phyloP scores from a whole-genome alignment of 1,284 basidiomycete genomes.

The Cutaneotrichosporon arboriforme region DNA sequence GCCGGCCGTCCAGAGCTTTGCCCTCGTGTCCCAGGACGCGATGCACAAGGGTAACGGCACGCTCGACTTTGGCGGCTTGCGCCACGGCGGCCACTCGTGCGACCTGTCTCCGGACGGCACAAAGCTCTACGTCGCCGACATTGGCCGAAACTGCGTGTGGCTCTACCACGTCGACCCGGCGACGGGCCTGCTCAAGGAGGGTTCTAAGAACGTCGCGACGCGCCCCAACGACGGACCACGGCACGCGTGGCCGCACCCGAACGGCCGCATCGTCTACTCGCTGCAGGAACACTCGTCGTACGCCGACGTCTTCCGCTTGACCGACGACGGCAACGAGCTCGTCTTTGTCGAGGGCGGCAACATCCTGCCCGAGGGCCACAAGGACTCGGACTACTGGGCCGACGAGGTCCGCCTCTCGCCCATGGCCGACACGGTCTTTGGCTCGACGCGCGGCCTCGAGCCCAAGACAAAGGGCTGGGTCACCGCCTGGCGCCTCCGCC shows the following conservation, averaged over 20 bases:
- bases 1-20: conserved; percentile 17
- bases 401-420: conserved; percentile 46
- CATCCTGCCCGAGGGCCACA: conserved; percentile 16
- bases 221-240: conserved; percentile 46
- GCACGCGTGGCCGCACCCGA: conserved; percentile 47
- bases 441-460: conserved; percentile 44
- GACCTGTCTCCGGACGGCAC: conserved; percentile 41
- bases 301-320: conserved; percentile 21
- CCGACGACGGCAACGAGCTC: conserved; percentile 11
- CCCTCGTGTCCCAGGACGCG: conserved; percentile 11
- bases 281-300: conserved; percentile 27
- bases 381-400: conserved; percentile 31
- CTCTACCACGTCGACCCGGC: conserved; percentile 36
- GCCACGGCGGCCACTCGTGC: conserved; percentile 38
- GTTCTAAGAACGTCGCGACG: conserved; percentile 41
- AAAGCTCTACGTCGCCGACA: conserved; percentile 41
- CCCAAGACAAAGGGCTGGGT: conserved; percentile 40
- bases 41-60: conserved; percentile 14
- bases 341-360: conserved; percentile 19
- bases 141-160: conserved; percentile 48
- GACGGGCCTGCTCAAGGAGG: conserved; percentile 30
- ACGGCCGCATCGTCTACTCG: conserved; percentile 45
- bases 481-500: conserved; percentile 36
- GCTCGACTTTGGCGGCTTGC: conserved; percentile 41
- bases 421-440: conserved; percentile 36